Evolutionary conservation across 2,329 filamentous ascomycete genomes (phyloP), one percentile per base, ranked within the genome.

Genomic region (Penicillium decumbens): DNA sequence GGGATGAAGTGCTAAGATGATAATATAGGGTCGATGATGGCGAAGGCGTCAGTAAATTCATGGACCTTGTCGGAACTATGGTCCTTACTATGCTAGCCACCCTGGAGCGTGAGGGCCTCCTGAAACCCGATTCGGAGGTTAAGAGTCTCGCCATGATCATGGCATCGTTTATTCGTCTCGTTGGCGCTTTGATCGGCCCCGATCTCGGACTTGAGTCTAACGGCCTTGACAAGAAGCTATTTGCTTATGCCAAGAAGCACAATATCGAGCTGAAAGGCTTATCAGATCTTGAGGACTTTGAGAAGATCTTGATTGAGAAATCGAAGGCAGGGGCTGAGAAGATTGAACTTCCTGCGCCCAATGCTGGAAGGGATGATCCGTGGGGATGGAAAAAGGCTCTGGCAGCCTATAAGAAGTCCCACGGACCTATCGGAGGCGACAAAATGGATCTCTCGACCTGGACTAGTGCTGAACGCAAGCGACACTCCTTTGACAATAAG

Each of bases 31-130:
- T 56, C 24, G 54, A 57, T 0, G 51, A 59, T 29, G 46, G 33
- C 4, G 45, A 49, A 13, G 13, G 23, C 4, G 4, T 45, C 1
- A 33, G 25, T n/a, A 30, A 46, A 1, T 35, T 18, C 18, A 30
- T 29, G 13, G 25, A 54, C n/a, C 9, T 51, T 15, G 25, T 37
- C 3, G 12, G 38, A 25, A 43, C 41, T 15, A 63, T 59, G 61
- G 72, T 76, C 57, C 59, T 76, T n/a, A 47, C 64, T 23, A 72
- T 68, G 63, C 66, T 76, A 8, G 67, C 68, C 4, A 60, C 52
- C 13, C 64, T 75, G 18, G 70, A 74, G 43, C 50, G 52, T 20
- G 49, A 65, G 10, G 51, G 51, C 4, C 59, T 71, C 9, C 60
- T 76, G 3, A 57, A 60, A 5, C 53, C 65, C 8, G 62, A 64